These are phyloP conservation scores for Sphaerostilbella broomeana DNA, from an alignment of 2,329 filamentous ascomycete species.

Conservation along the genomic window DNA sequence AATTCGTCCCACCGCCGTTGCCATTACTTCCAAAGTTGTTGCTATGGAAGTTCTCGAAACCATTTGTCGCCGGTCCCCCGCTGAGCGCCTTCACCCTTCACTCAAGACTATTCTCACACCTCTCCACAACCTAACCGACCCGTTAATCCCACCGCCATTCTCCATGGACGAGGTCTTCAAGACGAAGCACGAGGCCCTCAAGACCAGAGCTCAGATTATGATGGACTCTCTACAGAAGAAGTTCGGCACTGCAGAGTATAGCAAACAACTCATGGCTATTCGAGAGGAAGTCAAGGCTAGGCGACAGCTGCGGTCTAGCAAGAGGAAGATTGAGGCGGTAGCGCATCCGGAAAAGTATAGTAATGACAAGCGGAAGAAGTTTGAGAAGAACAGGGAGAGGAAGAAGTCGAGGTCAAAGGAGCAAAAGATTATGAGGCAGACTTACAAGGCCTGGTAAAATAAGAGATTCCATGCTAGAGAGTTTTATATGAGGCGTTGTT, in stretches of 20 bases:
- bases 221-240: slow-evolving; percentile 80
- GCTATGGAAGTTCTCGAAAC: slow-evolving; percentile 68
- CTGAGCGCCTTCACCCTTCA: slow-evolving; percentile 51
- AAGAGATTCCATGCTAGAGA: neutral
- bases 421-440: slow-evolving; percentile 64
- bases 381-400: slow-evolving; percentile 76
- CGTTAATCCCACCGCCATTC: slow-evolving; percentile 63
- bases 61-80: slow-evolving; percentile 56
- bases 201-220: slow-evolving; percentile 65
- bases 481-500: slow-evolving; percentile 14
- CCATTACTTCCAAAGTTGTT: slow-evolving; percentile 67
- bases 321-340: slow-evolving; percentile 85
- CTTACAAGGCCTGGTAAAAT: slow-evolving; percentile 49
- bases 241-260: slow-evolving; percentile 73
- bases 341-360: slow-evolving; percentile 72
- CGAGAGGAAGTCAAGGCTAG: slow-evolving; percentile 65
- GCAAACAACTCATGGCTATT: slow-evolving; percentile 65
- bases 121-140: slow-evolving; percentile 78
- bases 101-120: slow-evolving; percentile 54
- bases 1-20: slow-evolving; percentile 53
- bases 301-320: slow-evolving; percentile 67
- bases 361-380: slow-evolving; percentile 72
- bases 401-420: slow-evolving; percentile 72
- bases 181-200: slow-evolving; percentile 61
- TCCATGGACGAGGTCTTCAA: slow-evolving; percentile 66